Base-by-base conservation (phyloP, 176 grass and related monocot genomes). In the Otatea glauca region DNA sequence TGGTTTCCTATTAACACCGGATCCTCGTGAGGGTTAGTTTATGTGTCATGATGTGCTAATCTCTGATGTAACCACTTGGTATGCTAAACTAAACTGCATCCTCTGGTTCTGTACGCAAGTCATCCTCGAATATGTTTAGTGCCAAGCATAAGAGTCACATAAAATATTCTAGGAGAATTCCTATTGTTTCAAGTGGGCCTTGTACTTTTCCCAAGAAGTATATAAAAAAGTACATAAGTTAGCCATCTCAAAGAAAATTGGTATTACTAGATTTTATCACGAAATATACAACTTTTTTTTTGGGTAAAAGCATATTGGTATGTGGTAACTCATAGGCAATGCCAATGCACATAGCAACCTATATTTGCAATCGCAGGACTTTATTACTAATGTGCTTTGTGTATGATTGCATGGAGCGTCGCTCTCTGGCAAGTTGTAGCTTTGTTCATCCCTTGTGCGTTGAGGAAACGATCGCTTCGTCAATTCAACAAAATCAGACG, bases 21-120 rank as follows among this genome's bases (percentile, higher is more conserved):
- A 4, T 67, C 53, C 60, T 63, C 71, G 7, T 75, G 81, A 29
- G 9, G 70, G 49, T 83, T 83, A 20, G 81, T 84, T 75, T 83
- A 65, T 56, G 0, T 1, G 24, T 5, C 41, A 10, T 34, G 76
- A 65, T 5, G 42, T 59, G 45, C 24, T 6, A 5, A 5, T 17
- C 23, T 61, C 25, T 0, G 59, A 61, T 27, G 4, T 23, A 61
- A 14, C 59, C 9, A 27, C 59, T 27, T 27, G 23, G 54, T 56
- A 4, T 37, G 3, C 4, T 61, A 5, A 27, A 61, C n/a, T 61
- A 61, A 13, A 4, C 23, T 5, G 59, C 23, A 12, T 61, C n/a
- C 10, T 9, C 55, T 7, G 55, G 21, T n/a, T 58, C 21, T 58
- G 9, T n/a, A 23, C 1, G 3, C 56, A 21, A 21, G 50, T 5